Conservation (phyloP, 768 basidiomycete species). For the Tylopilus felleus region DNA sequence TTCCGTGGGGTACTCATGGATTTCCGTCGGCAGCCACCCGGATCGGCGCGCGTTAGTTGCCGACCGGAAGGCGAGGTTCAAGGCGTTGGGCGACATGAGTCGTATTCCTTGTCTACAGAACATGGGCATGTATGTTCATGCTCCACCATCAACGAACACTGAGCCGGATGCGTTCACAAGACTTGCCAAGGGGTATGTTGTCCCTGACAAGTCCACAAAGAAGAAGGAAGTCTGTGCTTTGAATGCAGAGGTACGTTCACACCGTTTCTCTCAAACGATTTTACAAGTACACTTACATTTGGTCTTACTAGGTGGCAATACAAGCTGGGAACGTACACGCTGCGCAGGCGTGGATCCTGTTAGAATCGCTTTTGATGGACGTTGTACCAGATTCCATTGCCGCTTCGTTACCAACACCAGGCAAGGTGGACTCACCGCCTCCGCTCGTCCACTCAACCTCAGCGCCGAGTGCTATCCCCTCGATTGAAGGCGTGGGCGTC, state of each 20-base stretch:
- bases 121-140: slow-evolving; percentile 47
- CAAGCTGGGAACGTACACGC: slow-evolving; percentile 51
- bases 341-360: slow-evolving; percentile 65
- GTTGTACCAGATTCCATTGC: slow-evolving; percentile 38
- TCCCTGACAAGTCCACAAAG: slow-evolving; percentile 39
- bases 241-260: slow-evolving; percentile 53
- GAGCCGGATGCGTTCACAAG: slow-evolving; percentile 43
- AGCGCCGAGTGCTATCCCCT: slow-evolving; percentile 40
- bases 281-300: background rate
- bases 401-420: slow-evolving; percentile 24
- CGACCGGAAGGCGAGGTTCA: slow-evolving; percentile 39
- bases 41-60: slow-evolving; percentile 21
- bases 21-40: slow-evolving; percentile 35
- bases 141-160: slow-evolving; percentile 20
- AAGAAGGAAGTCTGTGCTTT: slow-evolving; percentile 45
- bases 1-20: background rate
- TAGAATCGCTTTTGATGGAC: slow-evolving; percentile 55
- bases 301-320: slow-evolving; percentile 48
- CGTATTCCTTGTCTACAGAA: slow-evolving; percentile 53
- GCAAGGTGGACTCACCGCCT: slow-evolving; percentile 18
- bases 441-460: slow-evolving; percentile 39
- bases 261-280: no score
- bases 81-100: slow-evolving; percentile 57
- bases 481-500: slow-evolving; percentile 10
- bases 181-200: slow-evolving; percentile 62